A percentile compares a stretch with the other conserved stretches of the same genome.
These are phyloP conservation scores for Brasilioporus rufonigricans DNA, from an alignment of 768 basidiomycete genomes.

Conservation along the genomic window DNA sequence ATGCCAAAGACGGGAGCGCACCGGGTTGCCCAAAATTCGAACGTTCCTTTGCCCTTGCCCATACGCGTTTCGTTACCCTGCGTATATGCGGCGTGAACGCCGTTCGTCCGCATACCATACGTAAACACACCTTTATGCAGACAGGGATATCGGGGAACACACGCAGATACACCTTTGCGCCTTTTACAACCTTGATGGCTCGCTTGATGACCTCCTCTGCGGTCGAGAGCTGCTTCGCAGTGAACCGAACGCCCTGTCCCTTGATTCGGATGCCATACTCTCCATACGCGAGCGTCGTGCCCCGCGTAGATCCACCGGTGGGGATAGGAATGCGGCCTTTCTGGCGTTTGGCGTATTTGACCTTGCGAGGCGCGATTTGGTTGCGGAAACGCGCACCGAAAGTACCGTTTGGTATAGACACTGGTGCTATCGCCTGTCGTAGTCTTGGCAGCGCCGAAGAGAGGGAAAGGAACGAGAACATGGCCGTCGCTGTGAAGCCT, in stretches of 20 bases:
- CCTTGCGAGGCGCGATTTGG: slow-evolving; percentile 78
- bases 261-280: slow-evolving; percentile 92
- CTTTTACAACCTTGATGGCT: slow-evolving; percentile 88
- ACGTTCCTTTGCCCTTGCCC: slow-evolving; percentile 98
- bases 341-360: slow-evolving; percentile 85
- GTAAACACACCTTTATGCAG: slow-evolving; percentile 78
- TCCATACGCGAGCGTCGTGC: slow-evolving; percentile 88
- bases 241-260: slow-evolving; percentile 74
- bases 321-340: slow-evolving; percentile 88
- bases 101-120: background rate
- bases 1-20: slow-evolving; percentile 32
- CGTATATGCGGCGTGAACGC: slow-evolving; percentile 1
- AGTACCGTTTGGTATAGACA: slow-evolving; percentile 10
- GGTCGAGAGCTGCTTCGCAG: slow-evolving; percentile 85
- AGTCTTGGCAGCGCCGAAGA: slow-evolving; percentile 15
- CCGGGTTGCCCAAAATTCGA: slow-evolving; percentile 97
- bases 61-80: slow-evolving; percentile 98
- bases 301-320: slow-evolving; percentile 87
- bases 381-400: slow-evolving; percentile 39
- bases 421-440: slow-evolving; percentile 8
- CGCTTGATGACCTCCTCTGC: slow-evolving; percentile 87
- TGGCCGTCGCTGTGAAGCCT: background rate
- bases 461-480: slow-evolving; percentile 24
- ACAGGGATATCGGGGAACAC: slow-evolving; percentile 98
- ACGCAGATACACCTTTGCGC: slow-evolving; percentile 79